Percentiles rank a stretch among this genome's conserved stretches.
Evolutionary conservation across 768 basidiomycete genomes (phyloP).

Genomic region (Suillus alpinus): DNA sequence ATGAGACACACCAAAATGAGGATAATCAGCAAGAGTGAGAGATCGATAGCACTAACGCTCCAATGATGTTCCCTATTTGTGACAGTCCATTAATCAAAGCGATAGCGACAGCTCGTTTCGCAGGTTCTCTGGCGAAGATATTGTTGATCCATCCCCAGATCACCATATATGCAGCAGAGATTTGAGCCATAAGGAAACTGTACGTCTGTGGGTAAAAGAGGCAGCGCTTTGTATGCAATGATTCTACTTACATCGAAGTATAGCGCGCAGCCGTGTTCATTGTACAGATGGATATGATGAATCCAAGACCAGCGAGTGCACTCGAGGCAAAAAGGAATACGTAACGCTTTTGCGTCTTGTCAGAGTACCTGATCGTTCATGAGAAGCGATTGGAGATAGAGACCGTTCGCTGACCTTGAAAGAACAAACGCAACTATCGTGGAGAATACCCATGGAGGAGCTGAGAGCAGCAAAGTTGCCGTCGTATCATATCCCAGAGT

Average conservation of each 20-base stretch:
- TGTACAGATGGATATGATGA: slow-evolving; percentile 60
- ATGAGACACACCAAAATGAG: background rate
- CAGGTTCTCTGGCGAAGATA: slow-evolving; percentile 70
- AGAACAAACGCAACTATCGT: slow-evolving; percentile 29
- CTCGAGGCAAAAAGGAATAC: slow-evolving; percentile 58
- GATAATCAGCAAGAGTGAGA: background rate
- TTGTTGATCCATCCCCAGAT: slow-evolving; percentile 49
- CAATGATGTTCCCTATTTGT: slow-evolving; percentile 76
- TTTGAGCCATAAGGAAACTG: slow-evolving; percentile 72
- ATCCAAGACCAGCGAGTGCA: slow-evolving; percentile 59
- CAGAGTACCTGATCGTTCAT: slow-evolving; percentile 54
- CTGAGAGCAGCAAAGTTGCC: slow-evolving; percentile 39
- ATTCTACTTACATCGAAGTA: slow-evolving; percentile 47
- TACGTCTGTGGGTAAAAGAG: background rate
- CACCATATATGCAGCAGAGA: slow-evolving; percentile 65
- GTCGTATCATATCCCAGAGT: slow-evolving; percentile 37
- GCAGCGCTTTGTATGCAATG: background rate
- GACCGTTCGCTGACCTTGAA: slow-evolving; percentile 1
- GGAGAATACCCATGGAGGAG: slow-evolving; percentile 36
- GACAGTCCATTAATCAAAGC: slow-evolving; percentile 77
- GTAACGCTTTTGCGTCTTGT: slow-evolving; percentile 63
- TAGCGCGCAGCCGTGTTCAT: slow-evolving; percentile 61
- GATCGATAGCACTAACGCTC: slow-evolving; percentile 50
- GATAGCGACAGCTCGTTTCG: slow-evolving; percentile 77
- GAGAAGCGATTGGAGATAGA: background rate